phyloP scores from a whole-genome alignment of 192 early-diverging fungal genomes.

The Coemansia aciculifera region DNA sequence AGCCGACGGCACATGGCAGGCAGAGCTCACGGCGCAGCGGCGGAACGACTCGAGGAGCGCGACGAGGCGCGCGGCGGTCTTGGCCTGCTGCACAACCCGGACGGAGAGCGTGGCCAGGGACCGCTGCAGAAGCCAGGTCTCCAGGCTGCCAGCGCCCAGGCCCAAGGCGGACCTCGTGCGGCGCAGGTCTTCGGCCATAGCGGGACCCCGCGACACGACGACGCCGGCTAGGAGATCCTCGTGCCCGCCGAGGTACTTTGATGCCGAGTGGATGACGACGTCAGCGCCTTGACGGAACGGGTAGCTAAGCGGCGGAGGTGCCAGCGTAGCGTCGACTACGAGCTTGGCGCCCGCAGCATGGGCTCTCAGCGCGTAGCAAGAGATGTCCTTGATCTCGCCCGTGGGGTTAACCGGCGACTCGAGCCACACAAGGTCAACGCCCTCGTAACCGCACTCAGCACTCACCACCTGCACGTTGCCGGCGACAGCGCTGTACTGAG shows the following conservation, averaged over 20 bases:
- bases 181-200: conserved; percentile 47
- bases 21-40: conserved; percentile 43
- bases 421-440: conserved; percentile 62
- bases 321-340: conserved; percentile 69
- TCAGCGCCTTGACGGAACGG: conserved; percentile 65
- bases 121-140: conserved; percentile 67
- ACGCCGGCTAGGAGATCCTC: conserved; percentile 69
- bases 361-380: conserved; percentile 45
- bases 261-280: conserved; percentile 67
- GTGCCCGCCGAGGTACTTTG: conserved; percentile 76
- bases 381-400: conserved; percentile 57
- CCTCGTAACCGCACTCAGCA: conserved; percentile 30
- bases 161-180: conserved; percentile 57
- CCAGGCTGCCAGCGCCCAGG: conserved; percentile 63
- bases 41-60: conserved; percentile 52
- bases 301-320: conserved; percentile 68
- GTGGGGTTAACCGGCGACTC: conserved; percentile 65
- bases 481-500: conserved; percentile 30
- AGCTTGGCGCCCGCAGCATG: conserved; percentile 57
- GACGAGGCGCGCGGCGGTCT: conserved; percentile 57
- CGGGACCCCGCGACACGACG: conserved; percentile 52
- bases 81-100: conserved; percentile 65
- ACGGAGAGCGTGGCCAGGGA: conserved; percentile 61
- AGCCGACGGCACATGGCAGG: conserved; percentile 32
- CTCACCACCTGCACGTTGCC: conserved; percentile 31